Evolutionary conservation across 2,329 filamentous ascomycete species (phyloP).

Genomic region (Colletotrichum caudatum): DNA sequence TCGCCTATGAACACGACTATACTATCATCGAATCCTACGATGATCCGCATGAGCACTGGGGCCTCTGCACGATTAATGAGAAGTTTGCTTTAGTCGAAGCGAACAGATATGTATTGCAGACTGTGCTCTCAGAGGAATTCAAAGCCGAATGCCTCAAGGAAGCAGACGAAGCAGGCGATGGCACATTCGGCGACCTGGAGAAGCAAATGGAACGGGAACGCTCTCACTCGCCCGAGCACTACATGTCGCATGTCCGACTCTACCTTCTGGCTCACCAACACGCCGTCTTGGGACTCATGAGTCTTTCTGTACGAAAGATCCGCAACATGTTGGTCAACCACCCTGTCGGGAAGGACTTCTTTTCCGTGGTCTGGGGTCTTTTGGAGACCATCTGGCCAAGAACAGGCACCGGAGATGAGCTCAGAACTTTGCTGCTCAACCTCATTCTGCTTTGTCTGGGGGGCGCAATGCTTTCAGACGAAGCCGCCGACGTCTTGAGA

Average conservation of each 20-base stretch:
- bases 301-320: background rate
- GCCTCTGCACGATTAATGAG: no score
- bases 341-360: rapidly evolving
- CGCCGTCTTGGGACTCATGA: background rate
- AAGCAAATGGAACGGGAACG: no score
- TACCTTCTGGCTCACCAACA: background rate
- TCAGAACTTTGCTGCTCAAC: background rate
- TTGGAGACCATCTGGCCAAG: background rate
- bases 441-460: rapidly evolving
- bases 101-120: no score
- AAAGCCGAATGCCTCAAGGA: no score
- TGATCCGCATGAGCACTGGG: no score
- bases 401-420: background rate
- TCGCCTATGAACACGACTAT: background rate
- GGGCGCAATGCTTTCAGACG: no score
- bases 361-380: background rate
- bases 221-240: background rate
- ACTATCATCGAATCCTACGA: background rate
- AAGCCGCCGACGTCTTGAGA: no score
- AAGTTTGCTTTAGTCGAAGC: no score
- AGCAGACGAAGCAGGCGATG: no score
- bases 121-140: no score
- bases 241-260: background rate
- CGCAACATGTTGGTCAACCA: background rate
- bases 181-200: no score